Evolutionary conservation across 2,329 filamentous ascomycete genomes (phyloP).

Genomic region (Epichloe sylvatica): DNA sequence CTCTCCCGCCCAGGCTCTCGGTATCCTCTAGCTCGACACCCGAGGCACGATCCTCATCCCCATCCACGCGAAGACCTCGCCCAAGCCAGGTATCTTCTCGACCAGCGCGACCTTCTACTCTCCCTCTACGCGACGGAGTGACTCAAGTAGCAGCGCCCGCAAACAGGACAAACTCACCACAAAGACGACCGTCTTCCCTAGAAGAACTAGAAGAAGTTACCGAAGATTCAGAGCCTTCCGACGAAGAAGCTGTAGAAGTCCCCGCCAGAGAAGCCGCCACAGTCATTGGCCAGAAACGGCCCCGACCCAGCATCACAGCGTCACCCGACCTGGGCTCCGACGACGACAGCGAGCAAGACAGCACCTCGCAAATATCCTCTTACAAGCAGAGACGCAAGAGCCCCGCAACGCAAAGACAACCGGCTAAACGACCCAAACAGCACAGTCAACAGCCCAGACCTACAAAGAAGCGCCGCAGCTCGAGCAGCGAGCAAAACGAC

Average conservation of each 20-base stretch:
- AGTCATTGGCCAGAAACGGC: conserved; percentile 29
- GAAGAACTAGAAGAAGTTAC: background rate
- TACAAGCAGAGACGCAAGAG: conserved; percentile 18
- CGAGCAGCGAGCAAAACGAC: conserved; percentile 12
- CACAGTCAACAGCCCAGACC: conserved; percentile 8
- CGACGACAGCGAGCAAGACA: conserved; percentile 14
- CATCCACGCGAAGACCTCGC: conserved; percentile 28
- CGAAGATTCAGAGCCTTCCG: conserved; percentile 8
- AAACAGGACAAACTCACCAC: background rate
- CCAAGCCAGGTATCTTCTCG: conserved; percentile 15
- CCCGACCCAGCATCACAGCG: conserved; percentile 21
- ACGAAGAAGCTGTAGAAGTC: conserved; percentile 30
- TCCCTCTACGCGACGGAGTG: background rate
- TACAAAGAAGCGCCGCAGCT: conserved; percentile 12
- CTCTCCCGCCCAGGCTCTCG: background rate
- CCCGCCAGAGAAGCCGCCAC: conserved; percentile 28
- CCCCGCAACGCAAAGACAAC: conserved; percentile 29
- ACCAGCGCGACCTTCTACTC: background rate
- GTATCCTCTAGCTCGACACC: conserved; percentile 1
- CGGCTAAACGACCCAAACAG: conserved; percentile 6
- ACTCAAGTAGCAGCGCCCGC: background rate
- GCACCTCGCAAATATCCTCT: conserved; percentile 1
- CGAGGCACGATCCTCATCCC: conserved; percentile 23
- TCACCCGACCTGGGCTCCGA: conserved; percentile 30
- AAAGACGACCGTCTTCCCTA: background rate